Base-by-base conservation (phyloP, 495 filamentous ascomycete genomes). In the Penicillium salamii region DNA sequence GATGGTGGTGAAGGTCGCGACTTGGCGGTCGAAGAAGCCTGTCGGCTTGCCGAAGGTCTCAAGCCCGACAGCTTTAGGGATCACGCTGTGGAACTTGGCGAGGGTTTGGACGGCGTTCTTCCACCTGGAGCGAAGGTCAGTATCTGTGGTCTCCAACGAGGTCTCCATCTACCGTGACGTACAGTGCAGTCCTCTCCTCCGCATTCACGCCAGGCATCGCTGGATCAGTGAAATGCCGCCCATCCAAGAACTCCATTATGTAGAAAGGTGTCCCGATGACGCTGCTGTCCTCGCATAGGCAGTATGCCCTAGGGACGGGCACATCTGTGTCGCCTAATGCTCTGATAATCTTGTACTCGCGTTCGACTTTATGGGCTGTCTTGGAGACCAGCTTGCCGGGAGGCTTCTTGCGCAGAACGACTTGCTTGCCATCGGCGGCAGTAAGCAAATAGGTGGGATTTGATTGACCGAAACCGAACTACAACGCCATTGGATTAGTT, bases 391-490 rank as follows among this genome's bases (percentile, higher is more conserved):
- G 84, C 68, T 84, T 81, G 57, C 93, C 92, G 2, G 92, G 91
- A 8, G 93, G 93, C 71, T 97, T 97, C 79, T 98, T 97, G 59
- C 92, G 88, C 65, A 97, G 74, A 7, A 96, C 92, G 66, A 84
- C 95, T 55, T 81, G 81, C 51, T 67, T 62, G 48, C 83, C 82
- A 65, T 83, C 74, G 48, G 79, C 69, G 50, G 81, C 80, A 8
- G 82, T 95, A 52, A 97, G 76, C 48, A 89, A 88, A 73, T 97
- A 97, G 7, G 93, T 97, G 23, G 93, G 93, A 65, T 97, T 98
- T 37, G 89, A 96, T 71, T 97, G 93, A 43, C 93, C 93, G 63
- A 92, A 98, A 55, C 90, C 88, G 62, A 97, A 98, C 87, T 97
- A 66, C 34, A 23, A 26, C 9, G 3, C 13, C 21, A 20, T 14